Evolutionary conservation across 768 basidiomycete genomes (phyloP).

Genomic region (Tricholoma terreum): DNA sequence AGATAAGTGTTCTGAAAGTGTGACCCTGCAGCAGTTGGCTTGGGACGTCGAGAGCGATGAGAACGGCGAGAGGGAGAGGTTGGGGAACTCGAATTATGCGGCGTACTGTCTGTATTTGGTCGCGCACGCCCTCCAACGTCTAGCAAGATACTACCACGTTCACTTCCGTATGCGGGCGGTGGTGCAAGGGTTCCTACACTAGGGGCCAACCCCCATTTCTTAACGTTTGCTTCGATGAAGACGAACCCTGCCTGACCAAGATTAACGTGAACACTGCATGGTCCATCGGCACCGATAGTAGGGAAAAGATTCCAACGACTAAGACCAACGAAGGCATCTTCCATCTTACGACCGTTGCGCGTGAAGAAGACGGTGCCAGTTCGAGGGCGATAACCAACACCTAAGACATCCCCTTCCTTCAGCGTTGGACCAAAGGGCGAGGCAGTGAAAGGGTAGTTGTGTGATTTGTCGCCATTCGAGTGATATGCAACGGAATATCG

Average conservation of each 20-base stretch:
- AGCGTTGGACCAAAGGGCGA: conserved; percentile 78
- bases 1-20: conserved; percentile 58
- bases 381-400: conserved; percentile 93
- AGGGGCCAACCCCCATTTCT: conserved; percentile 99
- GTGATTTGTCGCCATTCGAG: conserved; percentile 94
- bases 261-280: conserved; percentile 96
- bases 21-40: conserved; percentile 42
- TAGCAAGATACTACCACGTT: conserved; percentile 91
- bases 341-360: conserved; percentile 93
- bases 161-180: conserved; percentile 96
- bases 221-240: conserved; percentile 99
- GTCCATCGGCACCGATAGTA: conserved; percentile 93
- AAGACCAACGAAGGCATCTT: conserved; percentile 92
- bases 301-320: conserved; percentile 94
- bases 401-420: conserved; percentile 94
- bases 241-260: conserved; percentile 98
- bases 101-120: conserved; percentile 35
- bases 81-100: conserved; percentile 33
- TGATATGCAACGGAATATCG: conserved; percentile 93
- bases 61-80: conserved; percentile 54
- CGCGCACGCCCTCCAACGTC: conserved; percentile 75
- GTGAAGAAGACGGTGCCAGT: conserved; percentile 99
- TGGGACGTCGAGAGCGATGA: conserved; percentile 60
- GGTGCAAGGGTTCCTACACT: conserved; percentile 96
- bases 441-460: conserved; percentile 94